These are phyloP conservation scores for Penicillium cinerascens DNA, from an alignment of 495 filamentous ascomycete species.

Conservation along the genomic window DNA sequence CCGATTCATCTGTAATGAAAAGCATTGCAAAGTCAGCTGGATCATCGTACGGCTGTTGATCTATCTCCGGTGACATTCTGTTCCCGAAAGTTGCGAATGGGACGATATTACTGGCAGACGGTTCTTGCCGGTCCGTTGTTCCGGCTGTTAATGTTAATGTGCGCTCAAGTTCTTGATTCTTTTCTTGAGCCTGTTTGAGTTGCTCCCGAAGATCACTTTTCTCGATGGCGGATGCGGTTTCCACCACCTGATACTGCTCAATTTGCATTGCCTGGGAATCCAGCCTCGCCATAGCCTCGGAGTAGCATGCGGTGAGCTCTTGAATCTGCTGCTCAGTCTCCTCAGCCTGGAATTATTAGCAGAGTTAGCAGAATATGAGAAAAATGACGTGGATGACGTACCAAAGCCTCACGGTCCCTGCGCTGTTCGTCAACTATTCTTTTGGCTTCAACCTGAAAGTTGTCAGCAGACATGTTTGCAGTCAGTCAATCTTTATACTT, in stretches of 20 bases:
- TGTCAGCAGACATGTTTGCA: conserved; percentile 9
- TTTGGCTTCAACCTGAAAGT: conserved; percentile 16
- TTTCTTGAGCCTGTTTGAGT: conserved; percentile 23
- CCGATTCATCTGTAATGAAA: conserved; percentile 20
- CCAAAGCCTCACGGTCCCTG: conserved; percentile 9
- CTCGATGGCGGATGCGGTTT: conserved; percentile 14
- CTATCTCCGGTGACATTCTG: neutral
- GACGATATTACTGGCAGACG: conserved; percentile 2
- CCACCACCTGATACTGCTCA: conserved; percentile 17
- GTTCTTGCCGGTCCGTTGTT: neutral
- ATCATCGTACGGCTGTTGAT: conserved; percentile 16
- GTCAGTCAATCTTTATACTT: neutral
- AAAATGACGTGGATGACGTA: conserved; percentile 1
- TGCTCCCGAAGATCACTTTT: conserved; percentile 18
- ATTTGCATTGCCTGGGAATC: conserved; percentile 21
- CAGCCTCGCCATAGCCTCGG: conserved; percentile 13
- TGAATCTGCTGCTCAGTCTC: conserved; percentile 21
- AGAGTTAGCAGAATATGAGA: conserved; percentile 7
- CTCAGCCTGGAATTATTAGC: conserved; percentile 11
- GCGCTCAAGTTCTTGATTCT: conserved; percentile 14
- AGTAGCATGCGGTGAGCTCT: conserved; percentile 13
- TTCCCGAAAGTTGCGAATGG: conserved; percentile 12
- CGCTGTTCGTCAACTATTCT: conserved; percentile 6
- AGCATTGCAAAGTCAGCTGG: conserved; percentile 32
- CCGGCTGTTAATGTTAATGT: neutral